Evolutionary conservation across 768 basidiomycete genomes (phyloP).

Genomic region (Termitomyces titanicus): DNA sequence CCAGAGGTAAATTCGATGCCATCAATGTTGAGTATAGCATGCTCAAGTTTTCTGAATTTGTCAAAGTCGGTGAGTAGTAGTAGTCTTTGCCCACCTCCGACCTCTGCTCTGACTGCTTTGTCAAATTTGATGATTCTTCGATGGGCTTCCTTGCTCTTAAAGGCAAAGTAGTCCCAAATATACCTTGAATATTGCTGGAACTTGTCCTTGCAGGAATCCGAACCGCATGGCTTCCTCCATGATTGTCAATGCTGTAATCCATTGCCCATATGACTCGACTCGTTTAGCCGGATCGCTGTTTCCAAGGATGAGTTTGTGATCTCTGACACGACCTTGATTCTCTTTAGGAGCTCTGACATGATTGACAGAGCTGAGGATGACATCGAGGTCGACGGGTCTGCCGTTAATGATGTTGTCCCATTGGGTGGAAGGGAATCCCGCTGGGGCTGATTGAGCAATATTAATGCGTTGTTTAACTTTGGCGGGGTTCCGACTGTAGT

Average conservation of each 20-base stretch:
- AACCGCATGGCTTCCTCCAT: conserved; percentile 14
- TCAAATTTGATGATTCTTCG: conserved; percentile 24
- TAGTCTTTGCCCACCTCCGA: conserved; percentile 8
- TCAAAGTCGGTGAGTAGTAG: conserved; percentile 20
- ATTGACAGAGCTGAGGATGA: conserved; percentile 8
- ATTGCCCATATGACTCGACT: not conserved
- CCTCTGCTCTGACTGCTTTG: conserved; percentile 17
- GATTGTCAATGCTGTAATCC: conserved; percentile 15
- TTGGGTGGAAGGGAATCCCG: not conserved
- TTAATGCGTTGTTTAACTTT: too few relatives aligned
- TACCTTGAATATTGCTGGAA: conserved; percentile 6
- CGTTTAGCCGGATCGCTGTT: not conserved
- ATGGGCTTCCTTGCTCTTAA: conserved; percentile 3
- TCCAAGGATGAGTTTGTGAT: conserved; percentile 10
- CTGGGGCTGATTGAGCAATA: too few relatives aligned
- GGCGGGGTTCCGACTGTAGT: too few relatives aligned
- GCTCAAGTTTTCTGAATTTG: not conserved
- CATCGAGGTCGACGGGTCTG: not conserved
- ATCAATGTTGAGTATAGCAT: conserved; percentile 11
- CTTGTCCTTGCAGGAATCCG: conserved; percentile 23
- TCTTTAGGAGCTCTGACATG: conserved; percentile 12
- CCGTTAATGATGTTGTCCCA: conserved; percentile 2
- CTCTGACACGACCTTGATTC: conserved; percentile 11
- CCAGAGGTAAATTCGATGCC: not conserved
- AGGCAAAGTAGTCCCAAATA: conserved; percentile 20